Base-by-base conservation (phyloP, 192 early-diverging fungal genomes). In the Coemansia sp. region DNA sequence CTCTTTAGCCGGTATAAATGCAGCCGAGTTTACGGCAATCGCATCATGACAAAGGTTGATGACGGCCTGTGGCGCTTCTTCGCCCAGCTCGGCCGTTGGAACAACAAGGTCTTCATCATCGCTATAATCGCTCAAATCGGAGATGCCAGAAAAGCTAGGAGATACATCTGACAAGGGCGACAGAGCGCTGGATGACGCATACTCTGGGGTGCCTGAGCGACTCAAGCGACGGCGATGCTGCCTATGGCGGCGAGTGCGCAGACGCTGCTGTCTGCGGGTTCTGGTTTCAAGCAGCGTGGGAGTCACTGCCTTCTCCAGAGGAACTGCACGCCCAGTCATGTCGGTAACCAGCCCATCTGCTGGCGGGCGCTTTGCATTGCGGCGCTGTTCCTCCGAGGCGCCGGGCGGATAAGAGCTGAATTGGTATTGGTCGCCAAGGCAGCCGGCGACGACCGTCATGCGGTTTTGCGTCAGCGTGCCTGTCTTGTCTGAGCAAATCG, bases 401-500 rank as follows among this genome's bases (percentile, higher is more conserved):
- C 81, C 81, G 5, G 81, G 81, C 60, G 81, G 81, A 48, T 83
- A 83, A 6, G 81, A 83, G 76, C 80, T 73, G 26, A 84, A 85
- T 43, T 88, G 87, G 65, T 91, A 93, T 36, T 87, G 86, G 49
- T 90, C 80, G 41, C 93, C 92, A 41, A 97, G 71, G 45, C 88
- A 87, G 45, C 95, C 95, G 12, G 90, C 85, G 32, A 96, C 94
- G n/a, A 98, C 94, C 3, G 94, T 93, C 98, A 99, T 99, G 61
- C 88, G 85, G 85, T 99, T 99, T 66, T 95, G 92, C 3, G 98
- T 99, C 43, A 98, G 82, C 9, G 98, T 99, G 22, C 98, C 98
- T 0, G 98, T 99, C 77, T 99, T 99, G 84, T 99, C 98, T 16
- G 94, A 96, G 80, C 98, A 99, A 22, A 99, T 89, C 1, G 97